A percentile compares a stretch with the other conserved stretches of the same genome.
These are phyloP conservation scores for Powellomyces hirtus DNA, from an alignment of 192 early-diverging fungal species.

Conservation along the genomic window DNA sequence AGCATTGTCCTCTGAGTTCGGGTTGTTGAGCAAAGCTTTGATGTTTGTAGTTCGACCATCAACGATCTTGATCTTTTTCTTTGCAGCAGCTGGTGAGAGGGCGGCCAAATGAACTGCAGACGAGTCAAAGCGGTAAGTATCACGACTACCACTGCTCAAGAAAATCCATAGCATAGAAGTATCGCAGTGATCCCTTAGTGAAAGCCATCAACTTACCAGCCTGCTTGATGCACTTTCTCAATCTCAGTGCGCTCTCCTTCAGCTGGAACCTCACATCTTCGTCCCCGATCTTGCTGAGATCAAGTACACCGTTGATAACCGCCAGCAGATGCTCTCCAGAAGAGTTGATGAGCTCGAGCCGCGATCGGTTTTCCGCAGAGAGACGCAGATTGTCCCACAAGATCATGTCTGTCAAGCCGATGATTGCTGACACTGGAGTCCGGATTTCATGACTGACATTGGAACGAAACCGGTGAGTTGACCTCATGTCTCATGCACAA, in stretches of 20 bases:
- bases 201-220: slow-evolving; percentile 16
- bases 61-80: slow-evolving; percentile 16
- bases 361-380: slow-evolving; percentile 3
- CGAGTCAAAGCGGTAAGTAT: too few relatives aligned
- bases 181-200: too few relatives aligned
- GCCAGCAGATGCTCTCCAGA: slow-evolving; percentile 27
- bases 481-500: too few relatives aligned
- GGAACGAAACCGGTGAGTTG: slow-evolving; percentile 1
- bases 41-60: background rate
- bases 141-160: too few relatives aligned
- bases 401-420: slow-evolving; percentile 28
- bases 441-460: slow-evolving; percentile 34
- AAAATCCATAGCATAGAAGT: too few relatives aligned
- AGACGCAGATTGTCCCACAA: slow-evolving; percentile 10
- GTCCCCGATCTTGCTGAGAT: slow-evolving; percentile 32
- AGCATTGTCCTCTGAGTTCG: background rate
- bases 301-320: slow-evolving; percentile 33
- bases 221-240: slow-evolving; percentile 21
- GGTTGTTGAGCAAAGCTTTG: background rate
- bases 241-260: background rate
- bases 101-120: slow-evolving; percentile 23
- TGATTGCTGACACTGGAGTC: slow-evolving; percentile 32
- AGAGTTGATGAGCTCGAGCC: slow-evolving; percentile 26
- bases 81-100: slow-evolving; percentile 20
- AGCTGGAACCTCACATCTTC: slow-evolving; percentile 27